Base-by-base conservation (phyloP, 179 eudicot genomes). In the Amaranthus tricolor region DNA sequence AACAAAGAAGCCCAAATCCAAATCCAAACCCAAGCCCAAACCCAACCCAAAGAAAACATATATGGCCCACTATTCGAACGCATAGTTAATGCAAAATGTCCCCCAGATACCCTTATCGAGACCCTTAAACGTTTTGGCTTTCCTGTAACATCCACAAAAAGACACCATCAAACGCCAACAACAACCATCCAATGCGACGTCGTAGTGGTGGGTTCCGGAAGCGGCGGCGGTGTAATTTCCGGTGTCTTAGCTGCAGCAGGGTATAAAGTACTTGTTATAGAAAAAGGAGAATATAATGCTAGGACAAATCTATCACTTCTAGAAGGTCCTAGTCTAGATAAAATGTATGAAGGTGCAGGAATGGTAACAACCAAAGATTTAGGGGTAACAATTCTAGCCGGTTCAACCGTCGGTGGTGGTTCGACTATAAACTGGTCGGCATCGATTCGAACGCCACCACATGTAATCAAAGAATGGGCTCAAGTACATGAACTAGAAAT, bases 391-490 rank as follows among this genome's bases (percentile, higher is more conserved):
- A 40, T 90, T 55, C 83, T 90, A 2, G 92, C 96, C 0, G 92
- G 91, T 1, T 86, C 96, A 14, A 90, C 92, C 0, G 92, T 90
- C 0, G 96, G 96, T 0, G 96, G 96, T 0, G 96, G 96, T 5
- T 88, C 96, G 0, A 66, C 89, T 0, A 56, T 90, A 6, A 90
- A 90, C 56, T 90, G 96, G 93, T 82, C 89, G 0, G 93, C 93
- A 5, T 84, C 93, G 8, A 81, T 89, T 17, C 77, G 74, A 43
- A 84, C 96, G 5, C 96, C 96, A 1, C 9, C 71, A 1, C 89
- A 86, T n/a, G 91, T 90, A 7, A 70, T 61, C 3, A 57, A 73
- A 45, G 96, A 90, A 48, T 90, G 96, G 96, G 73, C 86, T 0
- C 60, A 81, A 59, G 10, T 12, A 1, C 53, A 81, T 43, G 80